Conservation (phyloP, 1,284 basidiomycete genomes). For the Anthracocystis setariae region DNA sequence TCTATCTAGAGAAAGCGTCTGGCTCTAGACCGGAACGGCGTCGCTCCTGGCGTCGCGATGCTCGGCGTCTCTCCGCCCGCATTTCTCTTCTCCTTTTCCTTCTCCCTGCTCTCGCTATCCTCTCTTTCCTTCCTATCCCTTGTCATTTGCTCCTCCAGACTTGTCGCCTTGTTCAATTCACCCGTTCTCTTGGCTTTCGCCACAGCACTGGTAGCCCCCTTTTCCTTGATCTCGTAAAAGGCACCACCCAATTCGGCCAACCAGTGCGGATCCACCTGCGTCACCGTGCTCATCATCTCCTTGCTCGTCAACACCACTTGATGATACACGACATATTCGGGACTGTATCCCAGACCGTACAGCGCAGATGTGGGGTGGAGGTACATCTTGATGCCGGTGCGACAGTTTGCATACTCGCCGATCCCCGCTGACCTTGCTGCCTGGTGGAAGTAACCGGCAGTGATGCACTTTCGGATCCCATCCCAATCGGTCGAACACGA, state of each 20-base stretch:
- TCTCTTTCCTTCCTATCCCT: slow-evolving; percentile 37
- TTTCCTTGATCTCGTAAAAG: slow-evolving; percentile 93
- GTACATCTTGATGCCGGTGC: slow-evolving; percentile 85
- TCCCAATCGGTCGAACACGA: slow-evolving; percentile 96
- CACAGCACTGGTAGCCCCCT: slow-evolving; percentile 73
- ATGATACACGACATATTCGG: slow-evolving; percentile 95
- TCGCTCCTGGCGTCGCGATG: slow-evolving; percentile 41
- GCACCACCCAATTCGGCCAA: slow-evolving; percentile 75
- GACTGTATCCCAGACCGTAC: slow-evolving; percentile 95
- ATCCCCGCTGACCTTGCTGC: slow-evolving; percentile 97
- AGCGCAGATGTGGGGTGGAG: slow-evolving; percentile 95
- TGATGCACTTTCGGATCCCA: slow-evolving; percentile 93
- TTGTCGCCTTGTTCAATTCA: slow-evolving; percentile 87
- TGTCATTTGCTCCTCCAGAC: slow-evolving; percentile 74
- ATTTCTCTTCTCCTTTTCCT: slow-evolving; percentile 12
- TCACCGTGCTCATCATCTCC: slow-evolving; percentile 63
- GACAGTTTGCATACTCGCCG: slow-evolving; percentile 96
- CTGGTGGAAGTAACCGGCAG: slow-evolving; percentile 98
- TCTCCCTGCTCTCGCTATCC: slow-evolving; percentile 20
- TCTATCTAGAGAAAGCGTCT: slow-evolving; percentile 10
- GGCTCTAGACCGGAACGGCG: slow-evolving; percentile 23
- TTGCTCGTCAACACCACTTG: slow-evolving; percentile 71
- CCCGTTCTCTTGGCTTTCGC: slow-evolving; percentile 75
- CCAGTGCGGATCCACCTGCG: slow-evolving; percentile 67
- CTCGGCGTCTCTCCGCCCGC: slow-evolving; percentile 18